Evolutionary conservation across 495 filamentous ascomycete genomes (phyloP).

Genomic region (Penicillium samsonianum): DNA sequence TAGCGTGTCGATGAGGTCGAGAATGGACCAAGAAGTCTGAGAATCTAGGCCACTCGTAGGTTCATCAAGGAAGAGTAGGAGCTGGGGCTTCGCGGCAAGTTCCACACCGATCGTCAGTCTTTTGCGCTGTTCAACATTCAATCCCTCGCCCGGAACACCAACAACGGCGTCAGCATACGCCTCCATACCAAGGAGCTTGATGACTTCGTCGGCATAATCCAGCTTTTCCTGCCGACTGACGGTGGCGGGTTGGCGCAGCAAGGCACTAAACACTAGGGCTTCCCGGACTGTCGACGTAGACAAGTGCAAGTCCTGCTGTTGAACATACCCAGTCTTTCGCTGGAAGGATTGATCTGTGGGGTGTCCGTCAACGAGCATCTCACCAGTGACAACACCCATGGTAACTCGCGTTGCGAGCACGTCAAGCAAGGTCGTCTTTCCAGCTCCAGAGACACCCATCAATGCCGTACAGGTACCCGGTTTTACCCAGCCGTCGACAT

Average conservation of each 20-base stretch:
- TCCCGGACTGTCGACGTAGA: slow-evolving; percentile 82
- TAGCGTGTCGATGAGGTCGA: slow-evolving; percentile 66
- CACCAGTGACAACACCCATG: slow-evolving; percentile 51
- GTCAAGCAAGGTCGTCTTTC: slow-evolving; percentile 66
- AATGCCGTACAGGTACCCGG: slow-evolving; percentile 54
- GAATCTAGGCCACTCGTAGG: slow-evolving; percentile 82
- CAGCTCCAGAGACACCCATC: slow-evolving; percentile 61
- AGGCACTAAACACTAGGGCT: slow-evolving; percentile 77
- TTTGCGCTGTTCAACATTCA: slow-evolving; percentile 91
- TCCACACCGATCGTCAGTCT: slow-evolving; percentile 87
- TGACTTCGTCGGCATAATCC: background rate
- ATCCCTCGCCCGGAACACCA: slow-evolving; percentile 3
- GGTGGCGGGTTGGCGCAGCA: slow-evolving; percentile 71
- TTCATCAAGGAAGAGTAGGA: slow-evolving; percentile 87
- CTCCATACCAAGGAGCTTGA: background rate
- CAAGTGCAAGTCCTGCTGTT: slow-evolving; percentile 89
- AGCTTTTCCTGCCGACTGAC: slow-evolving; percentile 41
- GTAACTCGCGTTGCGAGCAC: slow-evolving; percentile 53
- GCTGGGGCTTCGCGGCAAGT: slow-evolving; percentile 78
- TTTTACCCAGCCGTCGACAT: slow-evolving; percentile 11
- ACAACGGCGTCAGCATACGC: slow-evolving; percentile 6
- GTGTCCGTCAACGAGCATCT: slow-evolving; percentile 51
- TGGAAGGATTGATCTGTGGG: slow-evolving; percentile 70
- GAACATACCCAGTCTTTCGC: slow-evolving; percentile 85
- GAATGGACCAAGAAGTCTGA: slow-evolving; percentile 84